Evolutionary conservation across 495 filamentous ascomycete genomes (phyloP).

Genomic region (Pyrenula aspistea): DNA sequence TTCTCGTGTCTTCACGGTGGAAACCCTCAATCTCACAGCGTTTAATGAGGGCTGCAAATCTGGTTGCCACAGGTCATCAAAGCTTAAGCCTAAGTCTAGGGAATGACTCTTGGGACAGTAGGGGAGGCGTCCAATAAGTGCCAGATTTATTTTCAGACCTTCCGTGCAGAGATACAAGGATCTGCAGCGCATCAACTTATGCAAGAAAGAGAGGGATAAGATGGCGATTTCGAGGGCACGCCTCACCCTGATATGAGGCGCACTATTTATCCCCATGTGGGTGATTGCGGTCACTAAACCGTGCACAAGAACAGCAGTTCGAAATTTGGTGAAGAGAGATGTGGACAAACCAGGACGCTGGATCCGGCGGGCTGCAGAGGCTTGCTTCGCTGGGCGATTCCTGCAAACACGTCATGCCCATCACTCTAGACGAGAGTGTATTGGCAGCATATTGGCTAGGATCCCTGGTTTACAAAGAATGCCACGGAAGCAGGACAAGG

Average conservation of each 20-base stretch:
- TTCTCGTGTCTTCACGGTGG: no score
- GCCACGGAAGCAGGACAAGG: not conserved
- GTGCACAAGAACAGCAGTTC: not conserved
- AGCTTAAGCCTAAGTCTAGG: no score
- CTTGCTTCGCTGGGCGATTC: not conserved
- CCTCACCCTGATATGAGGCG: not conserved
- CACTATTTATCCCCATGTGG: not conserved
- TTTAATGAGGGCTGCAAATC: no score
- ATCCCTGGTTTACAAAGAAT: not conserved
- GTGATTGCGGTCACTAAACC: not conserved
- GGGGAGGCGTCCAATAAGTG: no score
- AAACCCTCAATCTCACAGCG: no score
- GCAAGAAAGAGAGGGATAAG: not conserved
- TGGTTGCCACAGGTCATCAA: no score
- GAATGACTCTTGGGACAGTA: no score
- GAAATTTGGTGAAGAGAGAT: not conserved
- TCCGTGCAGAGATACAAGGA: no score
- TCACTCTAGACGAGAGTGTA: not conserved
- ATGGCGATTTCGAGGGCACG: not conserved
- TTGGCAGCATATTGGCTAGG: not conserved
- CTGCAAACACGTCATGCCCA: not conserved
- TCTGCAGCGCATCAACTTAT: not conserved
- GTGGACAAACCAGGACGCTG: not conserved
- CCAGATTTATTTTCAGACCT: no score
- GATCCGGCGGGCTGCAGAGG: not conserved